Evolutionary conservation across 1,139 yeast species (phyloP).

Genomic region (Sugiyamaella xylanicola): DNA sequence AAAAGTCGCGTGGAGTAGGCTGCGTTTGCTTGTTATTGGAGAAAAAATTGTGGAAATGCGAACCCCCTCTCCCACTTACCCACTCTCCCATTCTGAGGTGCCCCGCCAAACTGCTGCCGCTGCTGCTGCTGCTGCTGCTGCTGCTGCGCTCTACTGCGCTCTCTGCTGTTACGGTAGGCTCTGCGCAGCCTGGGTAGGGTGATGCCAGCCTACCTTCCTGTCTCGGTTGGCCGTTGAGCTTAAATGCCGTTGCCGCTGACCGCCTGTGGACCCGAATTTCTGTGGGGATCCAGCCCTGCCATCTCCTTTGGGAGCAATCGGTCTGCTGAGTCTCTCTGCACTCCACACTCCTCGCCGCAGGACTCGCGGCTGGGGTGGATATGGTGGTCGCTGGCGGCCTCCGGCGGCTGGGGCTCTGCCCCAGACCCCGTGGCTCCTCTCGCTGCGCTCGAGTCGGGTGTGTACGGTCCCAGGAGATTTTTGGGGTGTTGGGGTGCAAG

Average conservation of each 20-base stretch:
- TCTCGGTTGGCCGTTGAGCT: too few species aligned
- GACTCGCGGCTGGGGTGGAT: too few species aligned
- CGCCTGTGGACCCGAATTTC: too few species aligned
- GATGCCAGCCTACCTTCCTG: too few species aligned
- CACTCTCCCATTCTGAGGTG: not conserved
- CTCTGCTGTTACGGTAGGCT: not conserved
- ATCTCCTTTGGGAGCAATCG: not conserved
- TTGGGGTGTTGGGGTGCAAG: too few species aligned
- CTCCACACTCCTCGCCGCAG: not conserved
- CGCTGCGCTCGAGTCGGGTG: not conserved
- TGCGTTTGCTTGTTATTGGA: slow-evolving; percentile 14
- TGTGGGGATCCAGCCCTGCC: not conserved
- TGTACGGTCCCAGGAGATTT: too few species aligned
- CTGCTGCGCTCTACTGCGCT: not conserved
- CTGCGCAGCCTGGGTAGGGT: too few species aligned
- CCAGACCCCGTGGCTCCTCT: not conserved
- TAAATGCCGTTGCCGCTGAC: too few species aligned
- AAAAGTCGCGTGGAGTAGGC: slow-evolving; percentile 3
- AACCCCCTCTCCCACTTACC: not conserved
- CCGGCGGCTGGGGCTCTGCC: not conserved
- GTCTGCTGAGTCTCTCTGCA: not conserved
- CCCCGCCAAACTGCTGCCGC: not conserved
- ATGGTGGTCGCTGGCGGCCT: too few species aligned
- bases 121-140: not conserved
- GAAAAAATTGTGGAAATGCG: slow-evolving; percentile 11